Percentiles rank a stretch among this genome's conserved stretches.
These are phyloP conservation scores for Magnolia changhungtana DNA, from an alignment of 164 flowering plant genomes.

Conservation along the genomic window DNA sequence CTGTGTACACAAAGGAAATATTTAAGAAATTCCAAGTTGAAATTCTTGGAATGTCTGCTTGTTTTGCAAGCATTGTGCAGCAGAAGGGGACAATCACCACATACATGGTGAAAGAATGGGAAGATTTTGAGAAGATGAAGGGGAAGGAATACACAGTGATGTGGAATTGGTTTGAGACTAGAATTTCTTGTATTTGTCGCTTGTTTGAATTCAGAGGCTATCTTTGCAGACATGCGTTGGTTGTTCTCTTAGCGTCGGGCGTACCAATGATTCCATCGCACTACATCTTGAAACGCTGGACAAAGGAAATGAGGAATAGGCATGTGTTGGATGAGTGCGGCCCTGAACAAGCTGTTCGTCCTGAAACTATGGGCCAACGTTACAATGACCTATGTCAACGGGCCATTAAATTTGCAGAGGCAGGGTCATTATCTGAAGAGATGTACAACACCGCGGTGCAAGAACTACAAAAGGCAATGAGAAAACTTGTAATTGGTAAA, in stretches of 20 bases:
- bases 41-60: background rate
- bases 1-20: slow-evolving; percentile 3
- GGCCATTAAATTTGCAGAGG: slow-evolving; percentile 70
- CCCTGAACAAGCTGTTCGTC: slow-evolving; percentile 2
- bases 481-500: slow-evolving; percentile 58
- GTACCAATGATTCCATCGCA: slow-evolving; percentile 62
- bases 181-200: slow-evolving; percentile 67
- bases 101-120: slow-evolving; percentile 1
- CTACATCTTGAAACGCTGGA: slow-evolving; percentile 81
- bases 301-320: slow-evolving; percentile 68
- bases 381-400: slow-evolving; percentile 67
- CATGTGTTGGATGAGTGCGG: slow-evolving; percentile 14
- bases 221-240: slow-evolving; percentile 85
- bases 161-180: slow-evolving; percentile 57
- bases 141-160: slow-evolving; percentile 50
- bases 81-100: background rate
- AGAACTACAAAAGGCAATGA: slow-evolving; percentile 60
- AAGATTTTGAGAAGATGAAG: slow-evolving; percentile 21
- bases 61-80: background rate
- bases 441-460: slow-evolving; percentile 55
- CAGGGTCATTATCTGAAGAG: slow-evolving; percentile 71
- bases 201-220: slow-evolving; percentile 72
- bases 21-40: slow-evolving; percentile 9
- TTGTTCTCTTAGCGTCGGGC: slow-evolving; percentile 71
- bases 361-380: slow-evolving; percentile 53